A percentile compares a stretch with the other conserved stretches of the same genome.
Evolutionary conservation across 1,284 basidiomycete species (phyloP).

Genomic region (Moesziomyces sp.): DNA sequence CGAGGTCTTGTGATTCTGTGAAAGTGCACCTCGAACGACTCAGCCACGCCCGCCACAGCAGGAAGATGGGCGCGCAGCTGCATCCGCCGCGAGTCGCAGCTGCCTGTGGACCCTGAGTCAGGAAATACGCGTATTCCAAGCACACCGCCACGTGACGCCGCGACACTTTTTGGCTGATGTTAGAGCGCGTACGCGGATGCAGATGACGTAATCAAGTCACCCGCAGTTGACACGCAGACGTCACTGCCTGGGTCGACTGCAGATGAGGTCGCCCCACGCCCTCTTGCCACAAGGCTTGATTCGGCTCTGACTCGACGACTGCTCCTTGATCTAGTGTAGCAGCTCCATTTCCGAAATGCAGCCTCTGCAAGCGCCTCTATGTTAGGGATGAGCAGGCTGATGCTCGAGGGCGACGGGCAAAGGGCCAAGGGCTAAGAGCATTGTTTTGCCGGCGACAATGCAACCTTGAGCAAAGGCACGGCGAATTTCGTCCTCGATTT

Average conservation of each 20-base stretch:
- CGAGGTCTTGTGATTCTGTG: slow-evolving; percentile 5
- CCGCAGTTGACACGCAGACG: too few species aligned
- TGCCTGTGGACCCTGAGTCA: neutral
- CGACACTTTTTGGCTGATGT: neutral
- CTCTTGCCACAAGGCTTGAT: too few species aligned
- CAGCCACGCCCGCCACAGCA: neutral
- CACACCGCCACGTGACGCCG: neutral
- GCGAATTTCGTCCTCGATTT: slow-evolving; percentile 10
- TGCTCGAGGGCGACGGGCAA: slow-evolving; percentile 6
- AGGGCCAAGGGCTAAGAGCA: slow-evolving; percentile 2
- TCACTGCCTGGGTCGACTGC: too few species aligned
- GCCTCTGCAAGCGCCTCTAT: too few species aligned
- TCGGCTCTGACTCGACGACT: too few species aligned
- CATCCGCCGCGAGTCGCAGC: neutral
- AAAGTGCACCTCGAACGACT: neutral
- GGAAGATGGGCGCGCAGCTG: neutral
- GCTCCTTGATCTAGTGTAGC: neutral
- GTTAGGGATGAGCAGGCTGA: too few species aligned
- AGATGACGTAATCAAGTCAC: neutral
- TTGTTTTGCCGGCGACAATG: neutral
- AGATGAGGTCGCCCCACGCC: too few species aligned
- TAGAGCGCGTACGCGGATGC: too few species aligned
- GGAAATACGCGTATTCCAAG: neutral
- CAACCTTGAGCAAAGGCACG: slow-evolving; percentile 2
- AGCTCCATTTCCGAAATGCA: neutral